Evolutionary conservation across 1,139 yeast genomes (phyloP).

Genomic region (Wickerhamomyces sp.): DNA sequence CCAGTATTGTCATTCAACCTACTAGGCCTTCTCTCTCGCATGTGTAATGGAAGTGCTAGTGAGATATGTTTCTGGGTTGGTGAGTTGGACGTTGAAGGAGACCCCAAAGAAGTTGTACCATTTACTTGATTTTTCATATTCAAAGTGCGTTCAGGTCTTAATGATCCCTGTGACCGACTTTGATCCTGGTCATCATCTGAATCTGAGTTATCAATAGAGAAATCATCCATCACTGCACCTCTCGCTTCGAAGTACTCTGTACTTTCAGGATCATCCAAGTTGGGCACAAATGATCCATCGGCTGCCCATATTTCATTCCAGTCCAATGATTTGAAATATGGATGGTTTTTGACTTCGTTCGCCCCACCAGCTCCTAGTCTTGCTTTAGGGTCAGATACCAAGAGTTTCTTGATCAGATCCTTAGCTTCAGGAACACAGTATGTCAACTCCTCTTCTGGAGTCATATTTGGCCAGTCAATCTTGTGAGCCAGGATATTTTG

Average conservation of each 20-base stretch:
- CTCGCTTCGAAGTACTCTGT: conserved; percentile 90
- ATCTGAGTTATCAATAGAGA: conserved; percentile 49
- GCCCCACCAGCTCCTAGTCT: conserved; percentile 79
- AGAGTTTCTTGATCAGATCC: conserved; percentile 61
- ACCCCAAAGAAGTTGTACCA: conserved; percentile 14
- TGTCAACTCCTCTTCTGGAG: conserved; percentile 43
- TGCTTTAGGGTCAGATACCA: conserved; percentile 55
- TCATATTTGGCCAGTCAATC: conserved; percentile 79
- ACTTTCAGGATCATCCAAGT: conserved; percentile 72
- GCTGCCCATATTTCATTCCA: conserved; percentile 76
- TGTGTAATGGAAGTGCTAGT: conserved; percentile 47
- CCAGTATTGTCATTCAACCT: conserved; percentile 64
- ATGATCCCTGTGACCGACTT: background rate
- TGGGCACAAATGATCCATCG: conserved; percentile 83
- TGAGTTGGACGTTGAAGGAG: conserved; percentile 23
- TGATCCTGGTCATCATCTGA: conserved; percentile 20
- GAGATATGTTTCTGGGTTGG: conserved; percentile 34
- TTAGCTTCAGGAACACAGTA: conserved; percentile 65
- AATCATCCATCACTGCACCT: conserved; percentile 71
- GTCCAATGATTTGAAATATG: conserved; percentile 64
- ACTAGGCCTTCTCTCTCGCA: conserved; percentile 62
- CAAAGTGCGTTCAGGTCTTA: background rate
- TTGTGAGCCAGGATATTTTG: conserved; percentile 67
- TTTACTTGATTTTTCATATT: conserved; percentile 7
- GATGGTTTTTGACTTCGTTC: conserved; percentile 70